Percentiles rank a stretch among this genome's conserved stretches.
phyloP scores from a whole-genome alignment of 805 yeast genomes.

The Candida rishiriensis region DNA sequence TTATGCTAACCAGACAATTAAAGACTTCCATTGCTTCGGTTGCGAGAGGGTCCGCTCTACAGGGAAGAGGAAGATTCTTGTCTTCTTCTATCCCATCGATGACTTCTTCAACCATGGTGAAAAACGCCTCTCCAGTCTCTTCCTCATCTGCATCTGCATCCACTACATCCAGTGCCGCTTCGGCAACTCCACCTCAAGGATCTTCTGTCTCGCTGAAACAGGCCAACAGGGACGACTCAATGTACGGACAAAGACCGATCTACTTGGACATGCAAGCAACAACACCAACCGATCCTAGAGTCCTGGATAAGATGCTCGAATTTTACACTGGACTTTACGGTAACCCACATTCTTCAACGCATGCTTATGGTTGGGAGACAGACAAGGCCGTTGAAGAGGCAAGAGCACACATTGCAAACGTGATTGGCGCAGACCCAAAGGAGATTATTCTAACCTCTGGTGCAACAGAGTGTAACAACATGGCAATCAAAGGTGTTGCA shows the following conservation, averaged over 20 bases:
- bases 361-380: constrained; percentile 98
- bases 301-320: constrained; percentile 78
- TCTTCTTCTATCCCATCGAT: neutral
- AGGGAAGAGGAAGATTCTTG: constrained; percentile 2
- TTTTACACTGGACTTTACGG: constrained; percentile 93
- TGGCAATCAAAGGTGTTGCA: constrained; percentile 93
- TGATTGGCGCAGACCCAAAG: constrained; percentile 91
- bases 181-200: constrained; percentile 41
- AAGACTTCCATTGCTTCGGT: too few relatives aligned
- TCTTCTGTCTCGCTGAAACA: constrained; percentile 40
- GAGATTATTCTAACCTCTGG: constrained; percentile 97
- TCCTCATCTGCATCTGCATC: constrained; percentile 10
- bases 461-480: constrained; percentile 95
- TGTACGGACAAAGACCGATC: constrained; percentile 76
- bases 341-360: constrained; percentile 96
- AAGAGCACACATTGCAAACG: constrained; percentile 72
- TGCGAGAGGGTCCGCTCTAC: neutral
- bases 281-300: constrained; percentile 97
- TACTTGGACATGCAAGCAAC: constrained; percentile 98
- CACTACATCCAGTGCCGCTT: constrained; percentile 18
- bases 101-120: constrained; percentile 19
- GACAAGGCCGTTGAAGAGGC: constrained; percentile 88
- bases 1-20: too few relatives aligned
- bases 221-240: constrained; percentile 40
- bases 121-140: constrained; percentile 19